Base-by-base conservation (phyloP, 1,284 basidiomycete genomes). In the Apiotrichum sp. region DNA sequence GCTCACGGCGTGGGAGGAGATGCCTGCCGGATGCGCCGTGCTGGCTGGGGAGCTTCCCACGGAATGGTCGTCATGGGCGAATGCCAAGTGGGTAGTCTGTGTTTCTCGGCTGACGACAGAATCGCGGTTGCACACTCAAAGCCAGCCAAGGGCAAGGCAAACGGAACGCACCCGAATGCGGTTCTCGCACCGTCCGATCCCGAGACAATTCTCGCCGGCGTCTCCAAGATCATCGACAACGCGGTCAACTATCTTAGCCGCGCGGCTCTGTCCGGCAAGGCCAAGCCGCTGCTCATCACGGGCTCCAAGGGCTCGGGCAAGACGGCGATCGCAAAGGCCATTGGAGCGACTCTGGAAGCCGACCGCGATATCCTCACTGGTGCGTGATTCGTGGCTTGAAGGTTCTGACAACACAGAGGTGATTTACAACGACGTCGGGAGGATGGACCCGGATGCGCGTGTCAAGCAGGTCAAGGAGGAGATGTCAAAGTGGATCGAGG, bases 401-500 rank as follows among this genome's bases (percentile, higher is more conserved):
- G 22, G 22, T 22, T 22, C 58, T 65, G 48, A 65, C 16, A 7
- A 33, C 55, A 1, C 62, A 92, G 90, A 88, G 53, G 45, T 63
- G 16, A 52, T 71, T 0, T 68, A 70, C 50, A 57, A 64, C 11
- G 71, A 75, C 57, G 69, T 73, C 1, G 65, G 58, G 0, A 64
- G 69, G 7, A 33, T 73, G 3, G 70, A 71, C 52, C 56, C 62
- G 3, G 71, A 73, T 42, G 62, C 62, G 9, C 59, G 69, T 31
- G 49, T 69, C 11, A 59, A 81, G 1, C 79, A 79, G 9, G 70
- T 93, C 48, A 88, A 87, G 60, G 75, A 80, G 4, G 80, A 84
- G 33, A 83, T 95, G 65, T 79, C 80, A 40, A 84, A 84, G 59
- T 88, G 90, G 85, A 82, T 88, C 64, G 83, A 86, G 50, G 83